phyloP scores from a whole-genome alignment of 208 protist species.

The Trichomonas vaginalis region DNA sequence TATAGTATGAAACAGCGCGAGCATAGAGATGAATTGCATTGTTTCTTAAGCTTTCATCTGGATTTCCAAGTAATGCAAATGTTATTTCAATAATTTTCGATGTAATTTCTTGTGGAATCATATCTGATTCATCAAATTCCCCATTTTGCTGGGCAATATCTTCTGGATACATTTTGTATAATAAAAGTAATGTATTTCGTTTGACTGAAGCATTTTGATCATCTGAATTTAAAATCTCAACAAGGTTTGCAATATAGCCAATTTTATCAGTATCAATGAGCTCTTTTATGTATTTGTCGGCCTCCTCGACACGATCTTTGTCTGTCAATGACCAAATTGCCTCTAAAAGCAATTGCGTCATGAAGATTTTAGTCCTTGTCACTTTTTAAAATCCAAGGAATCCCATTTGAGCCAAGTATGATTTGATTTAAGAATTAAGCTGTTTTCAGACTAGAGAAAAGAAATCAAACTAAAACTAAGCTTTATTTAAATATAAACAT shows the following conservation, averaged over 20 bases:
- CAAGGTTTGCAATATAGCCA: background rate
- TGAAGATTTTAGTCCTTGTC: background rate
- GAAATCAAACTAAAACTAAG: no score
- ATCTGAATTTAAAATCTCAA: background rate
- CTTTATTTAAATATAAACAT: no score
- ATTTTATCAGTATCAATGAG: background rate
- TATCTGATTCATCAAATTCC: background rate
- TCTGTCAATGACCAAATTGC: background rate
- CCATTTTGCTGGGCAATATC: background rate
- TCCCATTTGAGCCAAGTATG: no score
- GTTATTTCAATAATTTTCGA: background rate
- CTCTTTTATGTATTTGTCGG: background rate
- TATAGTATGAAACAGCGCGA: background rate
- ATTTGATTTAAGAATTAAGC: no score
- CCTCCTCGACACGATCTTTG: background rate
- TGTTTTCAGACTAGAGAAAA: no score
- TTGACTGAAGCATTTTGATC: background rate
- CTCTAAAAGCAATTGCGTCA: background rate
- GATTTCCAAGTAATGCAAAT: background rate
- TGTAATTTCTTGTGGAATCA: background rate
- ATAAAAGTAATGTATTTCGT: background rate
- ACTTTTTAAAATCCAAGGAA: background rate
- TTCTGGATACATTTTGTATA: background rate
- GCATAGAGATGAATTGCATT: background rate
- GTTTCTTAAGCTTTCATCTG: background rate